Conservation (phyloP, 2,329 filamentous ascomycete species). For the Sclerotinia trifoliorum region DNA sequence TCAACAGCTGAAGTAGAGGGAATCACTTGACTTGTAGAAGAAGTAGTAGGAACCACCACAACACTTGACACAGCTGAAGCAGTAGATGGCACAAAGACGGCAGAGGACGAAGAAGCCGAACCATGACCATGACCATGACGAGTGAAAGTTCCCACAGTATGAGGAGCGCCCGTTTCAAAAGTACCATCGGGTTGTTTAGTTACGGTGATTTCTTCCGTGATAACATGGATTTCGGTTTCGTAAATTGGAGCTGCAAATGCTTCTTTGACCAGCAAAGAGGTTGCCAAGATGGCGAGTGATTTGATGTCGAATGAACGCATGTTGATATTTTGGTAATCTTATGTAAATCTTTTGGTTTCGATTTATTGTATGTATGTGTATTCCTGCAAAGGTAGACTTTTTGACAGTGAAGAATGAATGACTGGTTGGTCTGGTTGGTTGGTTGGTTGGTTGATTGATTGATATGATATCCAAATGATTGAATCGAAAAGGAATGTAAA, state of each 20-base stretch:
- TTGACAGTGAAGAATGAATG: conserved; percentile 11
- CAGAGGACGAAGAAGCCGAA: conserved; percentile 12
- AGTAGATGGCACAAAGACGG: conserved; percentile 22
- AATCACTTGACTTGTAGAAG: not conserved
- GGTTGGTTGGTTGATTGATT: too few species aligned
- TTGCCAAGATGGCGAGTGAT: conserved; percentile 34
- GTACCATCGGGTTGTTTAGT: conserved; percentile 30
- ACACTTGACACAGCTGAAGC: conserved; percentile 1
- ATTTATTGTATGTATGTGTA: not conserved
- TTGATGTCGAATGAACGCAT: conserved; percentile 36
- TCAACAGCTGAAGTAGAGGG: not conserved
- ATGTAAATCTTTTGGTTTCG: not conserved
- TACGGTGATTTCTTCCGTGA: conserved; percentile 34
- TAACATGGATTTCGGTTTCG: conserved; percentile 30
- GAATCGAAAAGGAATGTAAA: conserved; percentile 17
- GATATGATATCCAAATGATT: conserved; percentile 16
- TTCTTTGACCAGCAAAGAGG: conserved; percentile 39
- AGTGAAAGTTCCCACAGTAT: conserved; percentile 29
- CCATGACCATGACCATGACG: conserved; percentile 19
- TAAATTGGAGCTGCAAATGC: conserved; percentile 31
- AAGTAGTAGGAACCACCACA: not conserved
- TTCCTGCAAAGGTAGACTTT: conserved; percentile 11
- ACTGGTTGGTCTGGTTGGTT: conserved; percentile 14
- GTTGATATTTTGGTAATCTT: conserved; percentile 12
- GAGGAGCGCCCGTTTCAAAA: conserved; percentile 28